Base-by-base conservation (phyloP, 306 rosid species). In the Luffa acutangula region DNA sequence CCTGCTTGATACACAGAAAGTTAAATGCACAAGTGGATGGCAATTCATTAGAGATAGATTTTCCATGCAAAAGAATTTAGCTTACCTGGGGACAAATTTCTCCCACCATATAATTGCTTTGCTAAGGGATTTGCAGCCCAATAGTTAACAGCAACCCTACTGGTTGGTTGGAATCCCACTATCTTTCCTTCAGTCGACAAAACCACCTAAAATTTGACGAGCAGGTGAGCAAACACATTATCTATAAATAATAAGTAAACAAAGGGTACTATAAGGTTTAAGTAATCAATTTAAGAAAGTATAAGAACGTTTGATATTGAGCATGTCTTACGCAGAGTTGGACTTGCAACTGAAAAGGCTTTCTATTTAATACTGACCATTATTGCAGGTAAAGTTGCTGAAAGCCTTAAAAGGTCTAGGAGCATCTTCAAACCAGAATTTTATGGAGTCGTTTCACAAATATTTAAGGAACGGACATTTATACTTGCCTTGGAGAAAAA, bases 111-210 rank as follows among this genome's bases (percentile, higher is more conserved):
- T 33, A 94, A 86, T 84, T 94, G 95, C 86, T 62, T 90, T 75
- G 98, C 90, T 39, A 94, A 84, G 63, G 98, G 98, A 85, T 89
- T 92, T 39, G 87, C 90, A 37, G 95, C 95, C 98, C 98, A 92
- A 9, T 87, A 88, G 81, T 89, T 89, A 65, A 92, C 96, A 9
- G 95, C 98, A 77, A 93, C 97, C 67, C 93, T 87, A 82, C 97
- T 92, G 79, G 87, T 79, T 41, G 98, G 98, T 84, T 94, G 97
- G 86, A 92, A 92, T 79, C 97, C 98, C 46, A 92, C 84, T 64
- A 94, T 84, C 80, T 81, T 87, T 52, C 93, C 96, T 69, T 89
- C 89, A 1, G 80, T 62, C 6, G 94, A 87, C 88, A 90, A 82
- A 81, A 92, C 98, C 76, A 92, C 98, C 98, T 92, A 72, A 41